Percentiles rank a stretch among this genome's conserved stretches.
Evolutionary conservation across 345 rosid genomes (phyloP).

Genomic region (Gossypium herbaceum): DNA sequence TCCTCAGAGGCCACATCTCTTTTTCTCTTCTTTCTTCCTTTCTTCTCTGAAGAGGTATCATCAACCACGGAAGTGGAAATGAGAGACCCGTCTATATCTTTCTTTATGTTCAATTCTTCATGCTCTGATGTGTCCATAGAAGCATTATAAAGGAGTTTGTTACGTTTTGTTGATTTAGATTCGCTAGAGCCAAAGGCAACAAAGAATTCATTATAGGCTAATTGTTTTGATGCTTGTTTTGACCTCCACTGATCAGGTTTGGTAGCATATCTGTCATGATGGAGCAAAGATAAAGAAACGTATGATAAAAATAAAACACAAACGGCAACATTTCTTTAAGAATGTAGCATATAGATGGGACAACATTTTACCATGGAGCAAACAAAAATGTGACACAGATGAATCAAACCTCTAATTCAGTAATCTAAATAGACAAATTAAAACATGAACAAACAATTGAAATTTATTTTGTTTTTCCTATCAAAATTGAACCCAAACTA

Average conservation of each 20-base stretch:
- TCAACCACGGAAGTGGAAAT: constrained; percentile 26
- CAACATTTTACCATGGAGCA: not conserved
- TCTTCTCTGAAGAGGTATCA: constrained; percentile 21
- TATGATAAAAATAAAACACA: not conserved
- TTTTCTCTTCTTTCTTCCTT: constrained; percentile 23
- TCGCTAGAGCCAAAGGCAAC: constrained; percentile 64
- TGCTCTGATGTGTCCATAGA: constrained; percentile 39
- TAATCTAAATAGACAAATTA: not conserved
- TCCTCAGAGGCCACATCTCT: constrained; percentile 19
- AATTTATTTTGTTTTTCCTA: constrained; percentile 7
- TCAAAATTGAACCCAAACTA: not conserved
- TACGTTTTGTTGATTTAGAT: constrained; percentile 37
- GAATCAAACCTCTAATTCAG: not conserved
- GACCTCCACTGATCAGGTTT: constrained; percentile 78
- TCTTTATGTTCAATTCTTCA: constrained; percentile 40
- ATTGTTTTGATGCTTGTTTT: constrained; percentile 73
- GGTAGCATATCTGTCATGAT: constrained; percentile 46
- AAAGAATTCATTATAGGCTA: constrained; percentile 58
- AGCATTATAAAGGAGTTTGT: constrained; percentile 38
- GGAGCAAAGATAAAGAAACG: constrained; percentile 10
- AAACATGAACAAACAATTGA: constrained; percentile 12
- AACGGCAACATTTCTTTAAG: not conserved
- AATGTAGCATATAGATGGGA: not conserved
- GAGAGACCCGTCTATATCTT: constrained; percentile 44
- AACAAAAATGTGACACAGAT: not conserved